phyloP scores from a whole-genome alignment of 495 filamentous ascomycete species.

The Xylaria palmicola region DNA sequence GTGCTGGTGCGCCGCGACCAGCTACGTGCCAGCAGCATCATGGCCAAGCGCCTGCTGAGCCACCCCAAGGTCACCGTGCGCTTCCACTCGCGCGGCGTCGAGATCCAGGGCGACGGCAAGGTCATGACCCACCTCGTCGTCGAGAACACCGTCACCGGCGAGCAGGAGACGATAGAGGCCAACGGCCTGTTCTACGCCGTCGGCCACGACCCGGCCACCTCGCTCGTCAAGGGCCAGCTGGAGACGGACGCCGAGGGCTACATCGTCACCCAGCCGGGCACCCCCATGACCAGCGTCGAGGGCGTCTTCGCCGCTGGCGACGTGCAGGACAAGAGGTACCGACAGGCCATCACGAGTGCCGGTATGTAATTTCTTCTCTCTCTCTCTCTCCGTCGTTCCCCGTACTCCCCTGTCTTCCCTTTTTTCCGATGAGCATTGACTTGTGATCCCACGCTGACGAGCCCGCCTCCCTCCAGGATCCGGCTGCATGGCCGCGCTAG shows the following conservation, averaged over 20 bases:
- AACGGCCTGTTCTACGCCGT: slow-evolving; percentile 98
- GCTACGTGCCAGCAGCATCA: slow-evolving; percentile 84
- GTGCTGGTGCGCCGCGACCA: slow-evolving; percentile 86
- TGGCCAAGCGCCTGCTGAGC: slow-evolving; percentile 78
- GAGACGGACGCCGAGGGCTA: slow-evolving; percentile 84
- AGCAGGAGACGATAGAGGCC: slow-evolving; percentile 77
- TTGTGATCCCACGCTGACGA: slow-evolving; percentile 33
- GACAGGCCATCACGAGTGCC: slow-evolving; percentile 96
- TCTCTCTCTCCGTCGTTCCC: too few relatives aligned
- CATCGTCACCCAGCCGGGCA: slow-evolving; percentile 84
- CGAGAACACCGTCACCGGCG: slow-evolving; percentile 74
- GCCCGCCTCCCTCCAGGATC: slow-evolving; percentile 60
- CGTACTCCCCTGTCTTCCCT: neutral
- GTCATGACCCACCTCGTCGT: slow-evolving; percentile 83
- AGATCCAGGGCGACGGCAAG: slow-evolving; percentile 81
- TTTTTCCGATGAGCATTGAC: neutral
- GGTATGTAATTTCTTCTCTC: too few relatives aligned
- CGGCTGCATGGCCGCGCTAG: slow-evolving; percentile 90
- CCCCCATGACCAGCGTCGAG: slow-evolving; percentile 80
- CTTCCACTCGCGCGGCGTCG: slow-evolving; percentile 77
- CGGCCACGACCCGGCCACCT: slow-evolving; percentile 91
- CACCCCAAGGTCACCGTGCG: slow-evolving; percentile 87
- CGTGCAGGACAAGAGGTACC: slow-evolving; percentile 97
- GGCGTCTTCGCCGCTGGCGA: slow-evolving; percentile 97
- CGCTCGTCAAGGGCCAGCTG: slow-evolving; percentile 81